A percentile compares a stretch with the other conserved stretches of the same genome.
phyloP scores from a whole-genome alignment of 1,139 yeast genomes.

The Keqinozyma sinolaborantium region DNA sequence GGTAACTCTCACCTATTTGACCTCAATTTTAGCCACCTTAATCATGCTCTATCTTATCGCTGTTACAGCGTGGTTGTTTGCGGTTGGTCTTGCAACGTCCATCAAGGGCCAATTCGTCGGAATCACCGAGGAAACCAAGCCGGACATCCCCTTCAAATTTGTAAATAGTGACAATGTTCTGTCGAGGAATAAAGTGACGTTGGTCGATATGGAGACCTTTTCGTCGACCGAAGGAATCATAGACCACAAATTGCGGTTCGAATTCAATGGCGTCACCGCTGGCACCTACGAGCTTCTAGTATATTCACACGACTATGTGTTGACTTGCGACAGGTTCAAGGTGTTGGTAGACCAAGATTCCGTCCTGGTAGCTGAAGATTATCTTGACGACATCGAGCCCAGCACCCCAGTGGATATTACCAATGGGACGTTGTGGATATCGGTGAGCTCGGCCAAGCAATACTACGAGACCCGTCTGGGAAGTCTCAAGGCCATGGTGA shows the following conservation, averaged over 20 bases:
- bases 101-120: slow-evolving; percentile 15
- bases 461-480: slow-evolving; percentile 36
- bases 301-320: slow-evolving; percentile 34
- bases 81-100: too few species aligned
- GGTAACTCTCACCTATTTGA: slow-evolving; percentile 3
- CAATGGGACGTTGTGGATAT: slow-evolving; percentile 19
- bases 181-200: slow-evolving; percentile 29
- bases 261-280: slow-evolving; percentile 17
- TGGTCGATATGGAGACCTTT: slow-evolving; percentile 9
- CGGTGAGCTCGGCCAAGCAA: slow-evolving; percentile 20
- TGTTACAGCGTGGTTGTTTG: too few species aligned
- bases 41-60: too few species aligned
- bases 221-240: slow-evolving; percentile 13
- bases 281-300: slow-evolving; percentile 36
- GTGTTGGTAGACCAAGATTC: slow-evolving; percentile 20
- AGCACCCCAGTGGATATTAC: slow-evolving; percentile 16
- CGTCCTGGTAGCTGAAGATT: slow-evolving; percentile 21
- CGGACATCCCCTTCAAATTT: slow-evolving; percentile 14
- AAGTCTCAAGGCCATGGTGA: slow-evolving; percentile 29
- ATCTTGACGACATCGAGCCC: slow-evolving; percentile 13
- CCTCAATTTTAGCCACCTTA: too few species aligned
- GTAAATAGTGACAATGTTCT: slow-evolving; percentile 37
- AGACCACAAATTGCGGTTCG: slow-evolving; percentile 23
- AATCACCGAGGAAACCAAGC: slow-evolving; percentile 11
- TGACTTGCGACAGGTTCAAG: slow-evolving; percentile 22